Evolutionary conservation across 1,284 basidiomycete genomes (phyloP).

Genomic region (Phellinidium pouzarii): DNA sequence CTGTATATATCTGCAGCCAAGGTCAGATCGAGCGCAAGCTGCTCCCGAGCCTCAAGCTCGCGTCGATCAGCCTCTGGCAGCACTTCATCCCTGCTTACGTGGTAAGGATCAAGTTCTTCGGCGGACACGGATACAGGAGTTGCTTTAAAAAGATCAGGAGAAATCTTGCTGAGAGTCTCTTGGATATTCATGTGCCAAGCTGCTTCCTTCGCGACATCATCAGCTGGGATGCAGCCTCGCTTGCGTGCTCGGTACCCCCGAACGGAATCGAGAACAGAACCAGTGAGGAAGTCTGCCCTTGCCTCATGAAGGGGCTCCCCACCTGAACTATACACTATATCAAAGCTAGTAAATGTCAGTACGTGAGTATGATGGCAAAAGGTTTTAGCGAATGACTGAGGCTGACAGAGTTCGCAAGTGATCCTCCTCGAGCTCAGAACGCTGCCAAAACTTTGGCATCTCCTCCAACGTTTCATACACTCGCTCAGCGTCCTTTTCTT

Average conservation of each 20-base stretch:
- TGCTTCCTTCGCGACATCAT: constrained; percentile 35
- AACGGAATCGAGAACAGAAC: constrained; percentile 40
- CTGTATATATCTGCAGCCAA: constrained; percentile 55
- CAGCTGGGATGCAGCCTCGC: constrained; percentile 38
- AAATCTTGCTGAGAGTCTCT: constrained; percentile 37
- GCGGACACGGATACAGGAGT: constrained; percentile 31
- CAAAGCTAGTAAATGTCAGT: constrained; percentile 39
- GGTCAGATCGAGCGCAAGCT: constrained; percentile 55
- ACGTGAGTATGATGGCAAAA: background rate
- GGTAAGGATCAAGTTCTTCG: constrained; percentile 32
- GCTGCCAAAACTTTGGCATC: constrained; percentile 51
- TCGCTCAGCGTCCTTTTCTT: constrained; percentile 24
- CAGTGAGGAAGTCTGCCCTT: constrained; percentile 51
- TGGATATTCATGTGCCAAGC: constrained; percentile 49
- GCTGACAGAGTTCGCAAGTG: constrained; percentile 52
- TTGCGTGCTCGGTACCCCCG: constrained; percentile 46
- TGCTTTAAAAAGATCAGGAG: constrained; percentile 33
- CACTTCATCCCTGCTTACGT: constrained; percentile 34
- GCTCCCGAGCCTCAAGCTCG: constrained; percentile 50
- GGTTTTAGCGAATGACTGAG: constrained; percentile 2
- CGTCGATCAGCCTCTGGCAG: constrained; percentile 36
- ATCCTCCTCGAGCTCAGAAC: constrained; percentile 38
- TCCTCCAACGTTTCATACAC: constrained; percentile 44
- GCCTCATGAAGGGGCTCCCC: constrained; percentile 37
- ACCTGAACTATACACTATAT: constrained; percentile 49